A percentile compares a stretch with the other conserved stretches of the same genome.
Evolutionary conservation across 768 basidiomycete species (phyloP).

Genomic region (Tricholoma hemisulphureum): DNA sequence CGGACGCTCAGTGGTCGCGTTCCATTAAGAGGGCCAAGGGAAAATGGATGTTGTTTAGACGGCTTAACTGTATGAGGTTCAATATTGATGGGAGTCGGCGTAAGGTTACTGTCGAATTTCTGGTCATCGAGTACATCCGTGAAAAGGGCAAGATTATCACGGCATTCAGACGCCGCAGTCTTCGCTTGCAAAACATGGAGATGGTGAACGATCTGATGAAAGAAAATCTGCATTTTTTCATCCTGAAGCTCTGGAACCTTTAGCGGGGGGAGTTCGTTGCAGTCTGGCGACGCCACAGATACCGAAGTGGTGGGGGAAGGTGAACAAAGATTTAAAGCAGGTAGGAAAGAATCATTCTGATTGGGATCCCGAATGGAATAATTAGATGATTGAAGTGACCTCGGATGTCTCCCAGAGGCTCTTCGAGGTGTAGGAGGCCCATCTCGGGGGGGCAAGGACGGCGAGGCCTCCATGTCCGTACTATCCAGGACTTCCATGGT

Average conservation of each 20-base stretch:
- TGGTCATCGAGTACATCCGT: constrained; percentile 6
- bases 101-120: not conserved
- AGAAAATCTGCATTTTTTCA: constrained; percentile 77
- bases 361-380: constrained; percentile 8
- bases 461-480: constrained; percentile 26
- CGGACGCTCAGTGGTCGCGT: constrained; percentile 49
- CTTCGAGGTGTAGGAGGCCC: constrained; percentile 63
- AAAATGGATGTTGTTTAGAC: not conserved
- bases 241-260: constrained; percentile 72
- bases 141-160: constrained; percentile 12
- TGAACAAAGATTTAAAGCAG: constrained; percentile 15
- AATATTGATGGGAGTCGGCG: constrained; percentile 12
- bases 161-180: constrained; percentile 24
- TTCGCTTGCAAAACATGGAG: constrained; percentile 70
- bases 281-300: constrained; percentile 28
- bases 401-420: constrained; percentile 37
- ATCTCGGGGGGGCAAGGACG: constrained; percentile 50
- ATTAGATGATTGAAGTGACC: constrained; percentile 20
- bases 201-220: constrained; percentile 81
- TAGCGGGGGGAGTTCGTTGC: constrained; percentile 41
- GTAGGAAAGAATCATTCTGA: not conserved
- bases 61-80: not conserved
- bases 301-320: constrained; percentile 24
- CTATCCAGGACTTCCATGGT: constrained; percentile 23
- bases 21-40: constrained; percentile 16